phyloP scores from a whole-genome alignment of 2,329 filamentous ascomycete species.

The Fonsecaea erecta region DNA sequence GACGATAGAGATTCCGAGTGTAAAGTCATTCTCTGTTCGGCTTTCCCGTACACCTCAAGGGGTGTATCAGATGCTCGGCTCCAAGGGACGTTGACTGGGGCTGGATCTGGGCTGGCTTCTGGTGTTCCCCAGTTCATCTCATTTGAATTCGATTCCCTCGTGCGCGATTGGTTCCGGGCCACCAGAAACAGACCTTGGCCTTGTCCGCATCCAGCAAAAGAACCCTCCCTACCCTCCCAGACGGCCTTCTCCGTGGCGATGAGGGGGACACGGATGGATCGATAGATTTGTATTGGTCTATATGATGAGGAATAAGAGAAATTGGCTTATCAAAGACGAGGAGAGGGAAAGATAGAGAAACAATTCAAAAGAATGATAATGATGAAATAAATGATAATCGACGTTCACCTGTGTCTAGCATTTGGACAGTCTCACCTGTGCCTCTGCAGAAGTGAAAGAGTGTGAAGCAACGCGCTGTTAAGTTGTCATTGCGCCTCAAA shows the following conservation, averaged over 20 bases:
- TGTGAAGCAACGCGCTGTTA: background rate
- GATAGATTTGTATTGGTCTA: background rate
- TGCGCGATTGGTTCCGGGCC: background rate
- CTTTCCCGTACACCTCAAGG: no score
- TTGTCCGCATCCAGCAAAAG: background rate
- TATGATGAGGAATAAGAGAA: background rate
- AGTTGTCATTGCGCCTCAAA: background rate
- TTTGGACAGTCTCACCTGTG: no score
- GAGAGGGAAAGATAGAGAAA: background rate
- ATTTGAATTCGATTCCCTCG: background rate
- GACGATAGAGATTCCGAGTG: no score
- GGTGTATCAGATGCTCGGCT: no score
- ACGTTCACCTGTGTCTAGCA: no score
- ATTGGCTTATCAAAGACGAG: background rate
- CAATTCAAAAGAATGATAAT: no score
- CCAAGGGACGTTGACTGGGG: no score
- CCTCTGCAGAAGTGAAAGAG: background rate
- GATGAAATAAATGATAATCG: no score
- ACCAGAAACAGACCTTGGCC: background rate
- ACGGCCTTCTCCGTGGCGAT: slow-evolving; percentile 1
- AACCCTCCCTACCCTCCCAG: background rate
- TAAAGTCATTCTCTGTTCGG: no score
- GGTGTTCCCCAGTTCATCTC: no score
- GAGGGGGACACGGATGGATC: background rate
- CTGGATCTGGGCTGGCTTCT: no score